Base-by-base conservation (phyloP, 176 grass and related monocot genomes). In the Rhipidocladum racemiflorum region DNA sequence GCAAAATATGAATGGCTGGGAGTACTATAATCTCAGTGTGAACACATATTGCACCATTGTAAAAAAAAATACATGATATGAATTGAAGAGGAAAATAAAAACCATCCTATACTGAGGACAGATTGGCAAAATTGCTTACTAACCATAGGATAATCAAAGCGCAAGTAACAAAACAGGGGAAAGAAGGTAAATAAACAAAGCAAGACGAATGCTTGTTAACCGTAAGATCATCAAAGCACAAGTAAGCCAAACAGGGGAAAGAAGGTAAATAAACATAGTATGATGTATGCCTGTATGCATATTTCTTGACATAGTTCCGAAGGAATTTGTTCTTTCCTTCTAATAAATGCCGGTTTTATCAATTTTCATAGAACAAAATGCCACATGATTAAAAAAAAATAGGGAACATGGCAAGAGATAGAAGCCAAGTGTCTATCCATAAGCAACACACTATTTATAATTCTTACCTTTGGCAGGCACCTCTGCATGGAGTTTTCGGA, bases 1-100 rank as follows among this genome's bases (percentile, higher is more conserved):
- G 54, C 80, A 20, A 91, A 81, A 78, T 35, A 56, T 72, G 18
- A 90, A 25, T 72, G 77, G 43, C 24, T 62, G 9, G 63, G 20
- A 77, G 5, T 18, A 75, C 49, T 51, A 69, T 66, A 64, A 79
- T 14, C 24, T 72, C 11, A 74, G 12, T 45, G 4, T 28, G 16
- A 10, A 44, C 63, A 72, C 27, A 8, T 72, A 82, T 45, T 50
- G 46, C 16, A 65, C 11, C 68, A 79, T 21, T 69, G n/a, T 54
- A 68, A 45, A 75, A 60, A n/a, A 60, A 30, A 65, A n/a, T 25
- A 70, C 10, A 57, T 40, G 0, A 45, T 70, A 28, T 81, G 7
- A 35, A 61, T 9, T 70, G 17, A 45, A 15, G 51, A 78, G 48
- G 30, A 6, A 53, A 35, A 34, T 32, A 5, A 21, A 50, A 40